Base-by-base conservation (phyloP, 352 stramenopile genomes). In the Peronospora farinosa region DNA sequence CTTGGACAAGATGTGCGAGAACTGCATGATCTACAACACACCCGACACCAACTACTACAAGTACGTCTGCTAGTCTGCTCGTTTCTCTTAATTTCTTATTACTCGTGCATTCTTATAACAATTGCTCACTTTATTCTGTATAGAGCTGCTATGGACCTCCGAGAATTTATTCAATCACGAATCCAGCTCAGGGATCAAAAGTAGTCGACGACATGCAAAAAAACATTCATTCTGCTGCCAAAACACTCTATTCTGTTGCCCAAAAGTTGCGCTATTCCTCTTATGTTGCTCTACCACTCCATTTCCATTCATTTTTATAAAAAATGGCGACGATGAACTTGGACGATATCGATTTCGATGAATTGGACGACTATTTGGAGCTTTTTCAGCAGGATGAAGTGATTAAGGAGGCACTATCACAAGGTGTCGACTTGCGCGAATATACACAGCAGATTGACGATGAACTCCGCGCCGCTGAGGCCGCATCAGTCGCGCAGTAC, bases 21-120 rank as follows among this genome's bases (percentile, higher is more conserved):
- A 99, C 69, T 98, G 95, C 69, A 97, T 88, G 54, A 60, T 78
- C 10, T 99, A 98, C 84, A 99, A 99, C 76, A 88, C 82, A 11
- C 75, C 83, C 44, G 85, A 86, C 13, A 98, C 89, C 54, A 98
- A 98, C 66, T 97, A 97, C 66, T 97, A 97, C 69, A 97, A 95
- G 81, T 97, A 89, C 44, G 78, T 82, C 10, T 7, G 5, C 33
- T 43, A n/a, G 2, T 13, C 42, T 32, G 27, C 15, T 27, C 23
- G 3, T 0, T 7, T 7, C 7, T 9, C 30, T 3, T 30, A 16
- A 13, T 27, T n/a, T 47, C 23, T 30, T n/a, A n/a, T n/a, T n/a
- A n/a, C 15, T 33, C 11, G 44, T 15, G 16, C 15, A 2, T 47
- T 2, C 16, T 15, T 15, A 36, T 17, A 40, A 31, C 47, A 19